These are phyloP conservation scores for Zygnema circumcarinatum DNA, from an alignment of 139 green algal genomes.

Conservation along the genomic window DNA sequence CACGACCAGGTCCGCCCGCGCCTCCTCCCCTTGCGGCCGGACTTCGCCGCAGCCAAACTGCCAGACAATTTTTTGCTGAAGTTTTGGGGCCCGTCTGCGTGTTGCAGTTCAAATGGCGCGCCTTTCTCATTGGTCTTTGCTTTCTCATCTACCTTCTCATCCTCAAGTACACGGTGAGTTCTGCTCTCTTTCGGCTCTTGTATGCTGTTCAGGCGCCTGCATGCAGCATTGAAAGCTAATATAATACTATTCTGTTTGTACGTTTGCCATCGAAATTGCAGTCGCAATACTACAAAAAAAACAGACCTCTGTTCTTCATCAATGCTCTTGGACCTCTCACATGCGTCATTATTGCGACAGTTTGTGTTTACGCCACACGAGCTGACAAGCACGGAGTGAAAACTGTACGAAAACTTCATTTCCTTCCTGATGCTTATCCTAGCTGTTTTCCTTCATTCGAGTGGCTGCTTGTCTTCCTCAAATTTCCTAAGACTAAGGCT, in stretches of 20 bases:
- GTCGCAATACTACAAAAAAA: conserved; percentile 12
- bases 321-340: conserved; percentile 40
- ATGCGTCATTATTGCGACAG: conserved; percentile 18
- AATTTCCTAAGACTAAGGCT: neutral
- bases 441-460: neutral
- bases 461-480: neutral
- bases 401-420: neutral
- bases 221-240: neutral
- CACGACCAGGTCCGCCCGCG: conserved; percentile 47
- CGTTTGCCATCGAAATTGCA: too few species aligned
- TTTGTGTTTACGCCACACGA: conserved; percentile 17
- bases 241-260: neutral
- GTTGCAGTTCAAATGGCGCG: conserved; percentile 45
- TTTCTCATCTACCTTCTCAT: conserved; percentile 36
- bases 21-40: neutral
- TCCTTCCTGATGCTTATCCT: neutral
- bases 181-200: neutral
- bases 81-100: neutral
- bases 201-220: neutral
- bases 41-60: neutral
- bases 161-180: conserved; percentile 13
- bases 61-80: neutral
- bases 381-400: conserved; percentile 19
- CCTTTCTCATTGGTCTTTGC: conserved; percentile 36
- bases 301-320: conserved; percentile 41